These are phyloP conservation scores for Orychophragmus violaceus DNA, from an alignment of 345 rosid genomes.

Conservation along the genomic window DNA sequence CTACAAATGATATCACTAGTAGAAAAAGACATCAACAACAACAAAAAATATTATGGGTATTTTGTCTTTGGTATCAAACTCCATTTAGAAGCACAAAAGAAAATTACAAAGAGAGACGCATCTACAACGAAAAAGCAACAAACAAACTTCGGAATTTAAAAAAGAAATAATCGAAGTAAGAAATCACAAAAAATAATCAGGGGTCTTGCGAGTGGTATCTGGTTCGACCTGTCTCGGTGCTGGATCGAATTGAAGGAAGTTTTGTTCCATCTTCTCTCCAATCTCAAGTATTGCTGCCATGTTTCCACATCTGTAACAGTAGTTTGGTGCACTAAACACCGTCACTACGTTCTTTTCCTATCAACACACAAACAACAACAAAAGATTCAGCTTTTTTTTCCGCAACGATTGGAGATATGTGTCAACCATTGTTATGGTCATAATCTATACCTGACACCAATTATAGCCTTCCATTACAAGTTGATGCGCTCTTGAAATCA, in stretches of 20 bases:
- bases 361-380: not conserved
- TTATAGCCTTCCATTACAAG: slow-evolving; percentile 39
- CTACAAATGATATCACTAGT: too few species aligned
- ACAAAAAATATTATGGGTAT: too few species aligned
- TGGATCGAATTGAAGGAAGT: slow-evolving; percentile 36
- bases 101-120: slow-evolving; percentile 1
- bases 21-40: too few species aligned
- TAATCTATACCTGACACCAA: slow-evolving; percentile 30
- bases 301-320: slow-evolving; percentile 38
- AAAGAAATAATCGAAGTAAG: not conserved
- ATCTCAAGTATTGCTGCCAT: slow-evolving; percentile 37
- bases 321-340: slow-evolving; percentile 38
- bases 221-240: slow-evolving; percentile 38
- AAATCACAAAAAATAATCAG: slow-evolving; percentile 38
- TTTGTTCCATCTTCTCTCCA: slow-evolving; percentile 35
- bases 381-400: slow-evolving; percentile 1
- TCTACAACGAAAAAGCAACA: slow-evolving; percentile 32
- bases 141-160: slow-evolving; percentile 2
- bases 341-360: slow-evolving; percentile 37
- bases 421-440: not conserved
- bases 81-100: too few species aligned
- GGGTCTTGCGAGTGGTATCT: slow-evolving; percentile 33
- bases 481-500: slow-evolving; percentile 61
- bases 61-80: too few species aligned
- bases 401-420: not conserved